Percentiles rank a stretch among this genome's conserved stretches.
phyloP scores from a whole-genome alignment of 768 basidiomycete genomes.

The Phaeotremella skinneri region DNA sequence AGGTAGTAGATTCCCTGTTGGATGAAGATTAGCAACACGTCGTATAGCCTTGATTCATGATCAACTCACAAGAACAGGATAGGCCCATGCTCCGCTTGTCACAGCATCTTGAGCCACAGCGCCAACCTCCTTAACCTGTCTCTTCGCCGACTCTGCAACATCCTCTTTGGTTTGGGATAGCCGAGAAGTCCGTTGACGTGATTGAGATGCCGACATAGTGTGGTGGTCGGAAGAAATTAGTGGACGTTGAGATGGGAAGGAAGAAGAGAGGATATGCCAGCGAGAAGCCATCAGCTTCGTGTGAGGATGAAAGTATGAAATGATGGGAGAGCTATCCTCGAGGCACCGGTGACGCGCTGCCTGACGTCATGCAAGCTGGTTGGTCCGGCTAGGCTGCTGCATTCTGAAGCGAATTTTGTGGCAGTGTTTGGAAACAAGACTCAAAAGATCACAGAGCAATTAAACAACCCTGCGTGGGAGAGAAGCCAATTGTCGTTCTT shows the following conservation, averaged over 20 bases:
- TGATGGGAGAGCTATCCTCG: no score
- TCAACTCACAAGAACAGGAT: conserved; percentile 44
- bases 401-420: no score
- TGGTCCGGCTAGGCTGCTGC: no score
- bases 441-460: no score
- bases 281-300: no score
- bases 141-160: conserved; percentile 33
- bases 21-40: background rate
- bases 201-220: background rate
- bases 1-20: conserved; percentile 47
- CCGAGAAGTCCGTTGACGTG: background rate
- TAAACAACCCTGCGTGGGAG: no score
- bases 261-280: background rate
- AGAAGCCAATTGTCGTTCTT: no score
- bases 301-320: no score
- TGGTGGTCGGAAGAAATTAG: no score
- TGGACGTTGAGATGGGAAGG: conserved; percentile 10
- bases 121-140: conserved; percentile 38
- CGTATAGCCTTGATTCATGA: background rate
- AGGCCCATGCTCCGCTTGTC: conserved; percentile 45
- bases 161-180: background rate
- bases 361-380: no score
- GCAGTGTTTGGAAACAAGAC: no score
- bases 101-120: conserved; percentile 42
- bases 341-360: no score